Conservation (phyloP, 2,329 filamentous ascomycete species). For the Arthrobotrys iridis region DNA sequence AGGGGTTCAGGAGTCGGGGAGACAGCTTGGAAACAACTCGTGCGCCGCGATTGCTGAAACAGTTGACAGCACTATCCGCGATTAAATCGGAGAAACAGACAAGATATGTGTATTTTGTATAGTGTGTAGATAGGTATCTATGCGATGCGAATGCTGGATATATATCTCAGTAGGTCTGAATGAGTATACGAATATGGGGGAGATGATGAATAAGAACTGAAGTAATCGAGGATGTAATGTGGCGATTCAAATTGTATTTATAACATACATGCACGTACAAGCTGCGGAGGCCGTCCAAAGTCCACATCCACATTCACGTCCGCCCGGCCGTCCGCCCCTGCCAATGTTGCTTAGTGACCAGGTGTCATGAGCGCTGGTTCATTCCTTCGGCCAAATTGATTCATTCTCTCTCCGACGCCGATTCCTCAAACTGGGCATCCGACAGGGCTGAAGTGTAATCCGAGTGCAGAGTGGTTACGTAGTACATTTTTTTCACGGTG, state of each 20-base stretch:
- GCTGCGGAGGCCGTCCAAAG: too few species aligned
- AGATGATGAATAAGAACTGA: background rate
- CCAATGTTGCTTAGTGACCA: too few species aligned
- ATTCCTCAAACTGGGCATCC: background rate
- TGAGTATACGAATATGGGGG: background rate
- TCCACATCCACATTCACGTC: too few species aligned
- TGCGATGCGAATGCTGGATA: background rate
- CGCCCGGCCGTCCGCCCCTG: too few species aligned
- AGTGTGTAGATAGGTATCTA: background rate
- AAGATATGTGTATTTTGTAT: too few species aligned
- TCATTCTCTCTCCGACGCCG: too few species aligned
- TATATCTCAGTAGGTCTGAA: background rate
- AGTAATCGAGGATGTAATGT: background rate
- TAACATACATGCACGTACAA: too few species aligned
- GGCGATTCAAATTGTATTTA: background rate
- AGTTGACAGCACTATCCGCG: background rate
- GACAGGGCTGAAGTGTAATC: conserved; percentile 14
- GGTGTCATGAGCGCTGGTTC: too few species aligned
- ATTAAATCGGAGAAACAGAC: background rate
- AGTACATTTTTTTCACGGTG: background rate
- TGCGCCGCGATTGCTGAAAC: background rate
- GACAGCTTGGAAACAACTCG: conserved; percentile 18
- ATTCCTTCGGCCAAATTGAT: too few species aligned
- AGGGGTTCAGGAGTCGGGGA: conserved; percentile 1
- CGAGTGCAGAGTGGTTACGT: conserved; percentile 3